Evolutionary conservation across 2,329 filamentous ascomycete species (phyloP), one percentile per base, ranked within the genome.

Genomic region (Claviceps humidiphila): DNA sequence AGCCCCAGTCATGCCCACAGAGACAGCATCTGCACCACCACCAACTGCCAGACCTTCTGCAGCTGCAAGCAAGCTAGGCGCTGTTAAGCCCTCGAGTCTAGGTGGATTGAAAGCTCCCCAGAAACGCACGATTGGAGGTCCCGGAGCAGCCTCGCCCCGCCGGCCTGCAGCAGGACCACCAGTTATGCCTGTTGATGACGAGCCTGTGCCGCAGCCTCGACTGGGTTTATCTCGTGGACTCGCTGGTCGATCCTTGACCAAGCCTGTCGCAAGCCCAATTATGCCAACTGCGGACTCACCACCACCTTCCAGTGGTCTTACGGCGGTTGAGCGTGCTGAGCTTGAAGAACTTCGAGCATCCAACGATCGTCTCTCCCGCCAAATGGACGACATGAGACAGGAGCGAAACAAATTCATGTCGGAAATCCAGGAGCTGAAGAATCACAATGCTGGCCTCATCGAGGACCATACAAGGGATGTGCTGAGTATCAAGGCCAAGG

Each of bases 381-480:
- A 88, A 58, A 80, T 83, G 9, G 89, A 95, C 51, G 90, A 95
- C 45, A 73, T 90, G 59, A 81, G 88, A 51, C 80, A 87, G 47
- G 91, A 96, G 63, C 84, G 88, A 56, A 81, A 83, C 53, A 90
- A 85, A 62, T 77, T 95, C 48, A 78, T 82, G 54, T 93, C 89
- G 0, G 89, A 96, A 66, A 85, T 97, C 43, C 85, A 91, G 59
- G 93, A 97, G 68, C 77, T 98, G 34, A 94, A 96, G 70, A 94
- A 95, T 61, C 89, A 96, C 65, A 98, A 98, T 62, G 93, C 93
- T 24, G 86, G 93, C 57, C 75, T 98, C 38, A 98, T 98, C 55
- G 93, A 98, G 68, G 91, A 97, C 61, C 91, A 97, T 66, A 98
- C 93, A 0, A 80, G 91, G 47, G 91, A 98, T 61, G 89, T 96